phyloP scores from a whole-genome alignment of 768 basidiomycete species.

The Tulasnella sp. region DNA sequence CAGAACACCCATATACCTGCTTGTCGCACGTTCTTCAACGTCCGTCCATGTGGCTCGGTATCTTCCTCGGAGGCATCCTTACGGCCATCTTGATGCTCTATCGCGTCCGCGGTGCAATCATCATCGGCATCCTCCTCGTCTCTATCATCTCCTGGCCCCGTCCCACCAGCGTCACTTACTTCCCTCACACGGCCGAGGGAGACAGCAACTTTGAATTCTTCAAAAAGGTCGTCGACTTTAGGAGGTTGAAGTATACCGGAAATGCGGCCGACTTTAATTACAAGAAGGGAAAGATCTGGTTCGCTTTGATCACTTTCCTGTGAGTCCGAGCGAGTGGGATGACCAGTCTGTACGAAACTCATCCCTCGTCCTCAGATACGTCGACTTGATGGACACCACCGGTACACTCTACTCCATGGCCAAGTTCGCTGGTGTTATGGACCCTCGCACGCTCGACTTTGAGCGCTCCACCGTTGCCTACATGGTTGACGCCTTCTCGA shows the following conservation, averaged over 20 bases:
- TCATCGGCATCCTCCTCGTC: slow-evolving; percentile 76
- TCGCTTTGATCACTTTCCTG: slow-evolving; percentile 80
- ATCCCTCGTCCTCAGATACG: slow-evolving; percentile 6
- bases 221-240: slow-evolving; percentile 75
- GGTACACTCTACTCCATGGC: slow-evolving; percentile 88
- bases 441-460: slow-evolving; percentile 74
- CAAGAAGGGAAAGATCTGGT: slow-evolving; percentile 71
- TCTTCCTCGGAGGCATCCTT: slow-evolving; percentile 73
- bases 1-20: slow-evolving; percentile 52
- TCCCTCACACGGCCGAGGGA: slow-evolving; percentile 63
- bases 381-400: slow-evolving; percentile 34
- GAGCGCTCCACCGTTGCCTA: slow-evolving; percentile 77
- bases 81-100: slow-evolving; percentile 78
- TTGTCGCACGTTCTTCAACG: slow-evolving; percentile 53
- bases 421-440: slow-evolving; percentile 80
- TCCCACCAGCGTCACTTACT: slow-evolving; percentile 69
- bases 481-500: slow-evolving; percentile 56
- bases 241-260: slow-evolving; percentile 51
- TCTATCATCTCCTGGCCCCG: slow-evolving; percentile 84
- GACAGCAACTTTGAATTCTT: slow-evolving; percentile 74
- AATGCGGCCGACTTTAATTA: slow-evolving; percentile 48
- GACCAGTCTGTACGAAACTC: background rate
- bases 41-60: slow-evolving; percentile 82
- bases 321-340: slow-evolving; percentile 49
- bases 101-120: slow-evolving; percentile 73